Evolutionary conservation across 106 monocot species (phyloP), one percentile per base, ranked within the genome.

Genomic region (Amphibolis antarctica): DNA sequence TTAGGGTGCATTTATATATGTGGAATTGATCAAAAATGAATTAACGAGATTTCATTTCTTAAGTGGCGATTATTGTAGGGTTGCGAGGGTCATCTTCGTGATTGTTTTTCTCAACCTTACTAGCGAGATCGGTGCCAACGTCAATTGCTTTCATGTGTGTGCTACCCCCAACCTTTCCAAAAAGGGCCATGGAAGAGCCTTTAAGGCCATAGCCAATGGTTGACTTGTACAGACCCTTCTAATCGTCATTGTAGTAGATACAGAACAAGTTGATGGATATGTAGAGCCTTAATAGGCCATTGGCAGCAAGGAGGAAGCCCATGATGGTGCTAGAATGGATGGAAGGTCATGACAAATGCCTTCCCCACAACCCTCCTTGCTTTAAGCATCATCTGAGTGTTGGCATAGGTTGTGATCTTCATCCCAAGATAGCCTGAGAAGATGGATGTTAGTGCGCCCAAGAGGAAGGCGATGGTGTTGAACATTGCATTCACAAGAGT

Each of bases 1-100:
- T n/a, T n/a, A n/a, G n/a, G n/a, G n/a, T n/a, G n/a, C n/a, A n/a
- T n/a, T n/a, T n/a, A n/a, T n/a, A n/a, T n/a, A n/a, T n/a, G n/a
- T n/a, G n/a, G n/a, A n/a, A n/a, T n/a, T n/a, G n/a, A n/a, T n/a
- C n/a, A n/a, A n/a, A n/a, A n/a, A n/a, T n/a, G n/a, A n/a, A n/a
- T n/a, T n/a, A n/a, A n/a, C n/a, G n/a, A n/a, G n/a, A n/a, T n/a
- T n/a, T n/a, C n/a, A n/a, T n/a, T n/a, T n/a, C n/a, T n/a, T n/a
- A n/a, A n/a, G n/a, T n/a, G n/a, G n/a, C 20, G 15, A 18, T 31
- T 62, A 70, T 62, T 30, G 73, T 65, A 65, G 73, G 73, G 28
- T 73, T 73, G 15, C 73, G 54, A n/a, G 73, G 73, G 64, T 73
- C 73, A 31, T 73, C 73, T 48, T 73, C 73, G 9, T 65, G 73